Evolutionary conservation across 2,329 filamentous ascomycete genomes (phyloP).

Genomic region (Hymenoscyphus albidus): DNA sequence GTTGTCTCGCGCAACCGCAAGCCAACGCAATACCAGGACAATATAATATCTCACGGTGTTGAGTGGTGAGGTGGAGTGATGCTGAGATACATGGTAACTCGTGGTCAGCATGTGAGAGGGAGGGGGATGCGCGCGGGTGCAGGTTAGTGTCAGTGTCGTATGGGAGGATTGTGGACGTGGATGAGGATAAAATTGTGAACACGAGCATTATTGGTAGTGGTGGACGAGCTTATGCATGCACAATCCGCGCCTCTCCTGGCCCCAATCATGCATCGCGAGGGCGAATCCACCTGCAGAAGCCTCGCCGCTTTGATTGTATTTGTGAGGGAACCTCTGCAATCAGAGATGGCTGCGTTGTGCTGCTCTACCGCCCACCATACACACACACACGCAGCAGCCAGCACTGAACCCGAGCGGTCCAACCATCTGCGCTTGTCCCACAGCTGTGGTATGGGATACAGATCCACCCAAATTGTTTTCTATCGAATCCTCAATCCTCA

Average conservation of each 20-base stretch:
- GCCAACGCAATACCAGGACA: background rate
- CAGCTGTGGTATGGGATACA: background rate
- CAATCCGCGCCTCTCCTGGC: slow-evolving; percentile 24
- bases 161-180: slow-evolving; percentile 10
- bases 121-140: background rate
- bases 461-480: background rate
- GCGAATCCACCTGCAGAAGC: slow-evolving; percentile 2
- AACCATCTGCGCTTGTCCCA: slow-evolving; percentile 2
- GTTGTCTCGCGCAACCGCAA: background rate
- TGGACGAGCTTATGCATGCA: slow-evolving; percentile 31
- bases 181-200: slow-evolving; percentile 14
- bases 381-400: background rate
- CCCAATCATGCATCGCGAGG: slow-evolving; percentile 12
- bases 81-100: background rate
- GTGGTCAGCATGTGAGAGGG: background rate
- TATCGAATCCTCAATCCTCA: background rate
- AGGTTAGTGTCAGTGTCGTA: background rate
- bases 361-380: background rate
- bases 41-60: background rate
- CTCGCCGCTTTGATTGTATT: slow-evolving; percentile 8
- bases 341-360: slow-evolving; percentile 2
- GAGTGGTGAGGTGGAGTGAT: background rate
- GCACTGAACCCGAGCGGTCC: background rate
- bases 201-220: slow-evolving; percentile 8
- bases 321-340: background rate